These are phyloP conservation scores for Polyrhizophydium stewartii DNA, from an alignment of 371 early-diverging fungal species.

Conservation along the genomic window DNA sequence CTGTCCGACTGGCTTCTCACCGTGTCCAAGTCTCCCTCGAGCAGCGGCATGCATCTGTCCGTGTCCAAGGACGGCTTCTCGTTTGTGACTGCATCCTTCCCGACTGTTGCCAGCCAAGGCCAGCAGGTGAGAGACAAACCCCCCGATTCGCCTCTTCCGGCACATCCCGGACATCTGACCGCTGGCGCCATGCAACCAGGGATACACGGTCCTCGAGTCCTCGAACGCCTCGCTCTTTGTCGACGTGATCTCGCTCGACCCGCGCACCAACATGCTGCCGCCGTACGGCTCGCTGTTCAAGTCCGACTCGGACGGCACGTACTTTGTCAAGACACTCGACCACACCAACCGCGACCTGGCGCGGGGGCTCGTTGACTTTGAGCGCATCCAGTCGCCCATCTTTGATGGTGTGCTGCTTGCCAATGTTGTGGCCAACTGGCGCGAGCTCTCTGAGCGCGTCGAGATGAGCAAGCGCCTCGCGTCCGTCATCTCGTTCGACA, in stretches of 20 bases:
- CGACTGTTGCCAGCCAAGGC: too few species aligned
- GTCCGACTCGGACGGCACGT: slow-evolving; percentile 88
- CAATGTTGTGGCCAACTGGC: slow-evolving; percentile 72
- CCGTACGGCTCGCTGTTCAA: slow-evolving; percentile 68
- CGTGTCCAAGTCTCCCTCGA: background rate
- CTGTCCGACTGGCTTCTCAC: background rate
- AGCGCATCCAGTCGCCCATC: slow-evolving; percentile 64
- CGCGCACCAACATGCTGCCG: slow-evolving; percentile 21
- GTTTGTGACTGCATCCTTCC: slow-evolving; percentile 1
- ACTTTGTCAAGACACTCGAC: slow-evolving; percentile 70
- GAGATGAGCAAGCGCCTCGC: slow-evolving; percentile 53
- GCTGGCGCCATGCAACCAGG: slow-evolving; percentile 26
- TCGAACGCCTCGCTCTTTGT: slow-evolving; percentile 58
- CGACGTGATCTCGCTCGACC: slow-evolving; percentile 49
- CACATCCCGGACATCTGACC: background rate
- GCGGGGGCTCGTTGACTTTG: slow-evolving; percentile 82
- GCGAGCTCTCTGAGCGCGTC: slow-evolving; percentile 44
- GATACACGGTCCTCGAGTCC: slow-evolving; percentile 78
- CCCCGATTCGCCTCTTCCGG: too few species aligned
- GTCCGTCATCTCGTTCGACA: slow-evolving; percentile 85
- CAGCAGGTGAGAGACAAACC: too few species aligned
- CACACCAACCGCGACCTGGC: slow-evolving; percentile 68
- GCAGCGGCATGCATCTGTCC: background rate
- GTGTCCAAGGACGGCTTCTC: background rate
- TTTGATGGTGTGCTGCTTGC: slow-evolving; percentile 80